These are phyloP conservation scores for Haematococcus lacustris DNA, from an alignment of 139 green algal genomes.

Conservation along the genomic window DNA sequence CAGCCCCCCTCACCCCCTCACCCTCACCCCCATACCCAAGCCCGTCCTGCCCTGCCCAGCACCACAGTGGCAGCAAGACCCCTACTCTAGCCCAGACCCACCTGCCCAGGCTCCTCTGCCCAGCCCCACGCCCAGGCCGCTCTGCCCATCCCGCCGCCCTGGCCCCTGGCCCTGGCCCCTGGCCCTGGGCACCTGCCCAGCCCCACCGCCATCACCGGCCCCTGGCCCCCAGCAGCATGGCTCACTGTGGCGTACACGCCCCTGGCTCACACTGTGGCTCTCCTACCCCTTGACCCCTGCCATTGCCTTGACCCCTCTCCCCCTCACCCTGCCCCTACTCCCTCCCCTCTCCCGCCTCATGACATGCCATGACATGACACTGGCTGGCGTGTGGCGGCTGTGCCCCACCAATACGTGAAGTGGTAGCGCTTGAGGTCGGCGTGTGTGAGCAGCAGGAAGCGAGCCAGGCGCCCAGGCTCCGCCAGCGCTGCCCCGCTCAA, in stretches of 20 bases:
- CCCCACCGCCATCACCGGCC: too few species aligned
- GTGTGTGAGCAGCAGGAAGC: conserved; percentile 66
- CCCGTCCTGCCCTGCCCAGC: too few species aligned
- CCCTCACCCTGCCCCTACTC: not conserved
- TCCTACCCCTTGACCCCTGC: not conserved
- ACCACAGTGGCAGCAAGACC: too few species aligned
- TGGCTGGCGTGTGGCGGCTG: not conserved
- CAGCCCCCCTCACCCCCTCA: not conserved
- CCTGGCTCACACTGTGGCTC: not conserved
- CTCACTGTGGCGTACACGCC: not conserved
- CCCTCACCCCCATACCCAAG: not conserved
- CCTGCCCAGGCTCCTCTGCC: too few species aligned
- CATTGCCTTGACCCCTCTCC: not conserved
- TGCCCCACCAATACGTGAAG: conserved; percentile 73
- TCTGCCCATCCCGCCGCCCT: too few species aligned
- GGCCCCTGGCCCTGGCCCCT: too few species aligned
- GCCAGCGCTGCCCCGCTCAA: conserved; percentile 36
- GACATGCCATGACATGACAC: not conserved
- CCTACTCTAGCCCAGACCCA: too few species aligned
- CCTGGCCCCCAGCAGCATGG: too few species aligned
- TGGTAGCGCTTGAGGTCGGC: conserved; percentile 86
- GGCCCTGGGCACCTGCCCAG: too few species aligned
- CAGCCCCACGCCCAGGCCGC: too few species aligned
- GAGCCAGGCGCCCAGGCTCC: conserved; percentile 39
- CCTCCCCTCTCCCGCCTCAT: not conserved